Evolutionary conservation across 2,329 filamentous ascomycete genomes (phyloP).

Genomic region (Xylaria sp.): DNA sequence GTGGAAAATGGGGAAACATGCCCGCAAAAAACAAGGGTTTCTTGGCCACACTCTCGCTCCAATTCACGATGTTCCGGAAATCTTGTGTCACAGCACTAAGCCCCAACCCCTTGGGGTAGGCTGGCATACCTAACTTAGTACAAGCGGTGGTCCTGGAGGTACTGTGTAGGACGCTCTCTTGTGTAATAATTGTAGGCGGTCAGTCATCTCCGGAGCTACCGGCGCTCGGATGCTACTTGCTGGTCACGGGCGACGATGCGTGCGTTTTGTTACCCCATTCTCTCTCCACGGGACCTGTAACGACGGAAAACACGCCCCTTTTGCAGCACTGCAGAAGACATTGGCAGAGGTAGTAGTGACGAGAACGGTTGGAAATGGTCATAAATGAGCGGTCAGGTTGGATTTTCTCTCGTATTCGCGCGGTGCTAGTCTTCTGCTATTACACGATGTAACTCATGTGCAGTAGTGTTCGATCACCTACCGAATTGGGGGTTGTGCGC

Average conservation of each 20-base stretch:
- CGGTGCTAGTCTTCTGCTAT: neutral
- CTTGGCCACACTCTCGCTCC: neutral
- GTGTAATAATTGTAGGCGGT: neutral
- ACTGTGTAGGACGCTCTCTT: no score
- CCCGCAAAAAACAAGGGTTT: neutral
- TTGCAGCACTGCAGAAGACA: neutral
- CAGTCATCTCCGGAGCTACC: neutral
- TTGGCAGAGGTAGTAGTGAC: neutral
- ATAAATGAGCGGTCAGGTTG: neutral
- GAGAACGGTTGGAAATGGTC: slow-evolving; percentile 3
- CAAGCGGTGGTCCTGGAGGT: neutral
- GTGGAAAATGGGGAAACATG: slow-evolving; percentile 9
- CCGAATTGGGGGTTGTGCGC: slow-evolving; percentile 11
- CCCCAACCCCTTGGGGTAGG: no score
- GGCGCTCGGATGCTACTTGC: neutral
- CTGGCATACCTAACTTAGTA: neutral
- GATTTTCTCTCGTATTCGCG: slow-evolving; percentile 7
- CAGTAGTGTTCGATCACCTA: slow-evolving; percentile 18
- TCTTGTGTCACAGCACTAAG: neutral
- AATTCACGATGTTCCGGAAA: neutral
- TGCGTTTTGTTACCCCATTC: neutral
- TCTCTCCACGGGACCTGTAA: neutral
- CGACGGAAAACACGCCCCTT: neutral
- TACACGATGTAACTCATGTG: slow-evolving; percentile 23
- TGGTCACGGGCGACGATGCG: neutral